Evolutionary conservation across 148 eudicot genomes (phyloP).

Genomic region (Cornus kousa): DNA sequence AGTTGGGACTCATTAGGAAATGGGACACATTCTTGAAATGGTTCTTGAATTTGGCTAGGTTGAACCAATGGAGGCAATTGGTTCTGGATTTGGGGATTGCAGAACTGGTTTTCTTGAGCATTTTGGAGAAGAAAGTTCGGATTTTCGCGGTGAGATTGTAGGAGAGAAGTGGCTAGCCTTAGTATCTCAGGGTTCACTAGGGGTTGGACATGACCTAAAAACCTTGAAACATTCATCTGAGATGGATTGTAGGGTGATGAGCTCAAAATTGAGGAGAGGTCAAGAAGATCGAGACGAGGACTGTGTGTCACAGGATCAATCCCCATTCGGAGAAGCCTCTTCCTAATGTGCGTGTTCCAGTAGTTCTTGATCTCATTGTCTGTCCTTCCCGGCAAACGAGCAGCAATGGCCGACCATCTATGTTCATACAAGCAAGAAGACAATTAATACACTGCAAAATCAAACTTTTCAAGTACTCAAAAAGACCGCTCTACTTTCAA

Average conservation of each 20-base stretch:
- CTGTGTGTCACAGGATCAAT: conserved; percentile 93
- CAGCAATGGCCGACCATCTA: conserved; percentile 98
- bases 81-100: conserved; percentile 32
- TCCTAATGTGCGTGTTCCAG: conserved; percentile 94
- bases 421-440: not conserved
- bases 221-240: conserved; percentile 56
- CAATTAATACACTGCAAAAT: not conserved
- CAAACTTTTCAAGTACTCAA: not conserved
- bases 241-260: conserved; percentile 44
- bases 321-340: conserved; percentile 83
- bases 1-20: conserved; percentile 41
- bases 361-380: conserved; percentile 94
- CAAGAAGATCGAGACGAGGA: conserved; percentile 85
- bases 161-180: conserved; percentile 62
- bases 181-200: conserved; percentile 61
- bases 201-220: conserved; percentile 49
- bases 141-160: conserved; percentile 46
- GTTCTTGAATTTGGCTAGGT: conserved; percentile 39
- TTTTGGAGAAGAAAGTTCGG: conserved; percentile 31
- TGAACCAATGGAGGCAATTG: conserved; percentile 25
- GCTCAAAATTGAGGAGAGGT: conserved; percentile 58
- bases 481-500: not conserved
- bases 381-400: conserved; percentile 88
- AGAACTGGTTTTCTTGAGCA: conserved; percentile 28
- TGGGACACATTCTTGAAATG: conserved; percentile 24